Evolutionary conservation across 345 rosid species (phyloP).

Genomic region (Linum lewisii): DNA sequence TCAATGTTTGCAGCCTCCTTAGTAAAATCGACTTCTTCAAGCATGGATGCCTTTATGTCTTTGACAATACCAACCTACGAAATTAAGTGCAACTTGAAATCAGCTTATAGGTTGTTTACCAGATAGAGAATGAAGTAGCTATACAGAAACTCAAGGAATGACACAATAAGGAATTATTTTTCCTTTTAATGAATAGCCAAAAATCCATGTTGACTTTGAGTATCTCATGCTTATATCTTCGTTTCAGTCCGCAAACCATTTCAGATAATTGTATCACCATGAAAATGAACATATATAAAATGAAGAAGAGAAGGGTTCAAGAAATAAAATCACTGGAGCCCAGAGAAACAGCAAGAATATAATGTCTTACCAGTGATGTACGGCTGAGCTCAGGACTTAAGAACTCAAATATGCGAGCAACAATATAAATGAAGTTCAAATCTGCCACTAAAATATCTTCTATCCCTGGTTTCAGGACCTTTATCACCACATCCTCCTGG

Average conservation of each 20-base stretch:
- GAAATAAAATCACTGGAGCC: not conserved
- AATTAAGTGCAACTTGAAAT: slow-evolving; percentile 13
- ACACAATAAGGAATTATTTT: not conserved
- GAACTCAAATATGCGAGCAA: slow-evolving; percentile 88
- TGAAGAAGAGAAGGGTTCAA: not conserved
- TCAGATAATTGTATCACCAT: too few relatives aligned
- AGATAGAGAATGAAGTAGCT: not conserved
- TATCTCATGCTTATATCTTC: too few relatives aligned
- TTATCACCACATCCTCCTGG: slow-evolving; percentile 83
- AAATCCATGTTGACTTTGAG: not conserved
- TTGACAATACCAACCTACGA: slow-evolving; percentile 72
- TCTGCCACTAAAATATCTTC: slow-evolving; percentile 88
- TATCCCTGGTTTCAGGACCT: slow-evolving; percentile 91
- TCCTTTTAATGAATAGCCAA: too few relatives aligned
- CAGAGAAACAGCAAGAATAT: not conserved
- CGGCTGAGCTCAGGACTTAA: slow-evolving; percentile 81
- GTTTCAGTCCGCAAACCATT: too few relatives aligned
- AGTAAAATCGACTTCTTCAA: slow-evolving; percentile 90
- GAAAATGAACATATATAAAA: too few relatives aligned
- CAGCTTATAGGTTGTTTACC: too few relatives aligned
- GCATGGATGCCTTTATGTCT: slow-evolving; percentile 93
- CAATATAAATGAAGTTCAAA: slow-evolving; percentile 76
- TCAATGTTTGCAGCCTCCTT: slow-evolving; percentile 86
- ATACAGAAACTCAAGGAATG: not conserved
- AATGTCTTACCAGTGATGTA: slow-evolving; percentile 62